These are phyloP conservation scores for Aspergillus pseudonomiae DNA, from an alignment of 2,329 filamentous ascomycete species.

Conservation along the genomic window DNA sequence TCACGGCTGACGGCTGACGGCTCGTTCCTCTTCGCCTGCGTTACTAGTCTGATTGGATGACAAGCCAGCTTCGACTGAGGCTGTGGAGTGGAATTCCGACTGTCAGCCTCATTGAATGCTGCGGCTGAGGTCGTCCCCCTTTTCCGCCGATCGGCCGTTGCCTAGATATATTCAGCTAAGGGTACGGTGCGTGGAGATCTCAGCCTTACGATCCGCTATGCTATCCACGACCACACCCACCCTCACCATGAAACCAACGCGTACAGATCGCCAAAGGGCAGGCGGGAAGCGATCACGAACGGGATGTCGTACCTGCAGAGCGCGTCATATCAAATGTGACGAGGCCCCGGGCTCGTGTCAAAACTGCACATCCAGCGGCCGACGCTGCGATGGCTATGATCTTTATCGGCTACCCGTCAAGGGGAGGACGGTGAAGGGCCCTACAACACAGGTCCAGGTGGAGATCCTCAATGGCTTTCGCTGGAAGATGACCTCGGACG, in stretches of 20 bases:
- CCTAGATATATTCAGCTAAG: neutral
- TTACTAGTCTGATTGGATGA: neutral
- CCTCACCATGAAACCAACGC: neutral
- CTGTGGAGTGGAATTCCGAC: neutral
- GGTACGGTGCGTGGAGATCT: neutral
- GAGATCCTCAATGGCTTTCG: neutral
- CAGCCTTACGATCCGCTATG: neutral
- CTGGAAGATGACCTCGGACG: slow-evolving; percentile 9
- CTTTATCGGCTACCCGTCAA: neutral
- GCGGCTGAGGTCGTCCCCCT: too few species aligned
- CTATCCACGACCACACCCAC: too few species aligned
- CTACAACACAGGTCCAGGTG: neutral
- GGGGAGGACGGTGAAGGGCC: too few species aligned
- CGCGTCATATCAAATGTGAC: neutral
- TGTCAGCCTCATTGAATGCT: too few species aligned
- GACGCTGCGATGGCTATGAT: slow-evolving; percentile 9
- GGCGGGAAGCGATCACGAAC: neutral
- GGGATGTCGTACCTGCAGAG: neutral
- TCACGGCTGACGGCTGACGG: neutral
- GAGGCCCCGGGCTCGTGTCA: slow-evolving; percentile 1
- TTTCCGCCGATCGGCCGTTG: neutral
- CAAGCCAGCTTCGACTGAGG: neutral
- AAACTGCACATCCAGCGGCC: slow-evolving; percentile 1
- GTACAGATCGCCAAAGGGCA: neutral
- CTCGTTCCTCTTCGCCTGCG: neutral